phyloP scores from a whole-genome alignment of 1,284 basidiomycete species.

The Naganishia albida region DNA sequence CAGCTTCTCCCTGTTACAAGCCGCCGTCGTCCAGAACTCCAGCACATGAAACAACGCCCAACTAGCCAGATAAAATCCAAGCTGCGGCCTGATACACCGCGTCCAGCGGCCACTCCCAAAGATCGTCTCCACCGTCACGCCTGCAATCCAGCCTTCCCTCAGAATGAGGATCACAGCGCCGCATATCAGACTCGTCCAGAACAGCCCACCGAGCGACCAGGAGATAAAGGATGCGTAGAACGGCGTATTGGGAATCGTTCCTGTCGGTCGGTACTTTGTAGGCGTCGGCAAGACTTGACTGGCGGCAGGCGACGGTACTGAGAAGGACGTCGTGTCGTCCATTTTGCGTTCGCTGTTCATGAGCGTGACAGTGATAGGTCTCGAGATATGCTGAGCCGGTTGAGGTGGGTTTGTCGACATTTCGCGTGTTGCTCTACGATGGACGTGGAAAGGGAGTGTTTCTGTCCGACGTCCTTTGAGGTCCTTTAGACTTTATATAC shows the following conservation, averaged over 20 bases:
- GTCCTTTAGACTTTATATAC: neutral
- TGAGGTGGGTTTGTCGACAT: slow-evolving; percentile 29
- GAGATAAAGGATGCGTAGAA: slow-evolving; percentile 70
- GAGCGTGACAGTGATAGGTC: neutral
- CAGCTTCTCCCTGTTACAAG: slow-evolving; percentile 90
- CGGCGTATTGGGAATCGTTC: slow-evolving; percentile 79
- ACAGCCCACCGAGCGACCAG: slow-evolving; percentile 65
- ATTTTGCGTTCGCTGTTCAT: neutral
- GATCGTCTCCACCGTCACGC: slow-evolving; percentile 56
- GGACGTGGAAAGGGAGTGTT: neutral
- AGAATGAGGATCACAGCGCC: slow-evolving; percentile 16
- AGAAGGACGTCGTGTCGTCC: neutral
- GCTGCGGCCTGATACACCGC: slow-evolving; percentile 68
- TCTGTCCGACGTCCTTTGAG: neutral
- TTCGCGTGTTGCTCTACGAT: neutral
- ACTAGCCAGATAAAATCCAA: slow-evolving; percentile 76
- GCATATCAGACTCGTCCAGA: slow-evolving; percentile 47
- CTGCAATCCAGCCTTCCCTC: slow-evolving; percentile 63
- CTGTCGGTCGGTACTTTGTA: slow-evolving; percentile 55
- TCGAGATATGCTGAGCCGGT: slow-evolving; percentile 9
- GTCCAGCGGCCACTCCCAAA: slow-evolving; percentile 52
- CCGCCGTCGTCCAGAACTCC: slow-evolving; percentile 93
- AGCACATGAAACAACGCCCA: slow-evolving; percentile 89
- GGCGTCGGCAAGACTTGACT: slow-evolving; percentile 39
- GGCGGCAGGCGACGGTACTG: slow-evolving; percentile 1